Conservation (phyloP, 1,139 yeast genomes). For the Diutina rugosa region DNA sequence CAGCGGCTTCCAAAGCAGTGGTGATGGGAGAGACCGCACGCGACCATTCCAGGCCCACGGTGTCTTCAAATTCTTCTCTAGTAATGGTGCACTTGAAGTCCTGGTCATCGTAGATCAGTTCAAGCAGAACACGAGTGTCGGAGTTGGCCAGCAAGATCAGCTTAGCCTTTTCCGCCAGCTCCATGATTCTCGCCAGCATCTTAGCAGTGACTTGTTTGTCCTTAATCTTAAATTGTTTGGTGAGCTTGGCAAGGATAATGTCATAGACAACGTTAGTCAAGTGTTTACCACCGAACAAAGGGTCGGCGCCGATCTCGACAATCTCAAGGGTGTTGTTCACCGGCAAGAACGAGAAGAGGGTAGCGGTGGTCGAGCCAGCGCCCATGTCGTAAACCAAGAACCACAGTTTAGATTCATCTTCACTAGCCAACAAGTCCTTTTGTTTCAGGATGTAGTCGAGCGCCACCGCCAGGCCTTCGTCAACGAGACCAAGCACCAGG, state of each 20-base stretch:
- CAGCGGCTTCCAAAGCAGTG: conserved; percentile 29
- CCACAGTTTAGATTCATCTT: conserved; percentile 32
- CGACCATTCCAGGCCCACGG: conserved; percentile 27
- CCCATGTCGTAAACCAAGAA: conserved; percentile 85
- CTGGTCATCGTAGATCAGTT: conserved; percentile 52
- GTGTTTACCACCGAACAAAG: conserved; percentile 58
- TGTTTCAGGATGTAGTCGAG: conserved; percentile 53
- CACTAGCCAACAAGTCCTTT: conserved; percentile 22
- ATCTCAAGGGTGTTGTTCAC: conserved; percentile 41
- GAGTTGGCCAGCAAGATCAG: conserved; percentile 74
- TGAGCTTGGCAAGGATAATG: conserved; percentile 45
- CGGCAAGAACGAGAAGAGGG: conserved; percentile 54
- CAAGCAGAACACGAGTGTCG: conserved; percentile 64
- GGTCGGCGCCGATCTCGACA: conserved; percentile 61
- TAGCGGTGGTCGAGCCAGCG: conserved; percentile 82
- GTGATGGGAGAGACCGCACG: conserved; percentile 43
- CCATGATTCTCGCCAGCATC: conserved; percentile 56
- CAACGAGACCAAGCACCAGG: conserved; percentile 54
- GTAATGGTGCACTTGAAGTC: conserved; percentile 60
- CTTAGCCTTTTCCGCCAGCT: conserved; percentile 82
- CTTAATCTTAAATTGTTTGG: conserved; percentile 15
- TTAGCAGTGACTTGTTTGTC: conserved; percentile 32
- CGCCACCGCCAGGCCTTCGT: conserved; percentile 88
- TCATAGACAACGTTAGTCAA: conserved; percentile 57
- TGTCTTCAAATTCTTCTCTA: conserved; percentile 67